Evolutionary conservation across 768 basidiomycete genomes (phyloP).

Genomic region (Termitomyces sp.): DNA sequence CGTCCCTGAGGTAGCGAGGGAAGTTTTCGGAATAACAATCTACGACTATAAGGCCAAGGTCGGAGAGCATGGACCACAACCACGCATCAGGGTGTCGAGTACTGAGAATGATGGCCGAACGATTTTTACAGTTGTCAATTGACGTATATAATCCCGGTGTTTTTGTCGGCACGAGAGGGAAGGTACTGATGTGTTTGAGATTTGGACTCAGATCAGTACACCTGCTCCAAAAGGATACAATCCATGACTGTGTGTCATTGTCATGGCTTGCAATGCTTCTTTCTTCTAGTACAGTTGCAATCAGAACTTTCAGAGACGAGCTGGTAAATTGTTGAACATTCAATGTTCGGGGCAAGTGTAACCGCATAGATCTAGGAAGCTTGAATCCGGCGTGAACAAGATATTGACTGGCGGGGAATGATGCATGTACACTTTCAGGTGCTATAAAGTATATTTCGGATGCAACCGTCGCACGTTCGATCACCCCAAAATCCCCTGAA

Average conservation of each 20-base stretch:
- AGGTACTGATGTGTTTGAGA: constrained; percentile 15
- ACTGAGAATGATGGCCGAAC: constrained; percentile 19
- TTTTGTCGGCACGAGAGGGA: constrained; percentile 30
- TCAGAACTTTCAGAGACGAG: constrained; percentile 11
- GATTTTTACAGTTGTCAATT: constrained; percentile 21
- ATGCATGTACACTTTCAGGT: constrained; percentile 8
- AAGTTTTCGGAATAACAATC: constrained; percentile 8
- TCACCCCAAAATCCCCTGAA: constrained; percentile 22
- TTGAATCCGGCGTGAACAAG: constrained; percentile 25
- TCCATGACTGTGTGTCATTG: constrained; percentile 16
- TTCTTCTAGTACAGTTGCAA: constrained; percentile 3
- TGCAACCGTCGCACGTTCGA: constrained; percentile 14
- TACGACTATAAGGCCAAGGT: constrained; percentile 21
- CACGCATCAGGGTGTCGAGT: constrained; percentile 7
- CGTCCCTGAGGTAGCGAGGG: constrained; percentile 13
- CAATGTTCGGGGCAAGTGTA: constrained; percentile 8
- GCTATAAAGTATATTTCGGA: constrained; percentile 19
- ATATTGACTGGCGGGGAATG: constrained; percentile 18
- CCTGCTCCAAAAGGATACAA: constrained; percentile 27
- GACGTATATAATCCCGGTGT: constrained; percentile 24
- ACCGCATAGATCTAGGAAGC: constrained; percentile 10
- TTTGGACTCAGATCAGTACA: constrained; percentile 7
- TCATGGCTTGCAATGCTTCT: background rate
- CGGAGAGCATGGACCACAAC: constrained; percentile 13
- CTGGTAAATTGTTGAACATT: constrained; percentile 21